Conservation (phyloP, 1,284 basidiomycete genomes). For the Meira nashicola region DNA sequence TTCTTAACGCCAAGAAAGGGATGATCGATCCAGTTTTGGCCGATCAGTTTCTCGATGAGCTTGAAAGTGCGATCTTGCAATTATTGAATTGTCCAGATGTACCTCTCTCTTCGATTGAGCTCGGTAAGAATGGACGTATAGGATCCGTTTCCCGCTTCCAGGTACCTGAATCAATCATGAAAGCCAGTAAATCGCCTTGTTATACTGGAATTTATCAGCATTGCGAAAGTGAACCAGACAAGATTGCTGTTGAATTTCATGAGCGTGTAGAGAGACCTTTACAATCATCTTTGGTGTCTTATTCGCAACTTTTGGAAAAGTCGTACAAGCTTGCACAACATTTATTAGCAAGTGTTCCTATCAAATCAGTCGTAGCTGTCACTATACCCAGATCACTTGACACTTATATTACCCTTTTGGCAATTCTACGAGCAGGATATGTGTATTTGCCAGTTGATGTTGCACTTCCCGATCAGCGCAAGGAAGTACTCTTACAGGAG, state of each 20-base stretch:
- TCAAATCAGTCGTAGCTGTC: conserved; percentile 35
- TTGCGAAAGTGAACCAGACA: too few relatives aligned
- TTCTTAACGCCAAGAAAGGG: conserved; percentile 26
- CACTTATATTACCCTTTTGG: conserved; percentile 39
- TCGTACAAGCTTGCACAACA: conserved; percentile 19
- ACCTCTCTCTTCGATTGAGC: too few relatives aligned
- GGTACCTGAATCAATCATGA: too few relatives aligned
- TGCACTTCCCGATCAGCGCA: conserved; percentile 44
- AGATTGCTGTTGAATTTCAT: too few relatives aligned
- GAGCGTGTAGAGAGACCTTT: too few relatives aligned
- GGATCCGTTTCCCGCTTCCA: too few relatives aligned
- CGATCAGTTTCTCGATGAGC: conserved; percentile 27
- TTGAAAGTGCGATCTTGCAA: conserved; percentile 15
- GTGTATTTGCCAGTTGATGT: conserved; percentile 51
- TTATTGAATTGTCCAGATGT: neutral
- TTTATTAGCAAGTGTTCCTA: conserved; percentile 15
- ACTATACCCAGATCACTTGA: conserved; percentile 30
- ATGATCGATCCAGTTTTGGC: conserved; percentile 26
- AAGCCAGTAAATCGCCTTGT: too few relatives aligned
- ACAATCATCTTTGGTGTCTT: conserved; percentile 15
- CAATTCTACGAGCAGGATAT: conserved; percentile 34
- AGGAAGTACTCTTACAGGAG: conserved; percentile 38
- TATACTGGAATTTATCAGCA: too few relatives aligned
- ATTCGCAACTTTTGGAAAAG: conserved; percentile 26
- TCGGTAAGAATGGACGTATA: too few relatives aligned